Conservation (phyloP, 1,139 yeast genomes). For the Pichia sp. region DNA sequence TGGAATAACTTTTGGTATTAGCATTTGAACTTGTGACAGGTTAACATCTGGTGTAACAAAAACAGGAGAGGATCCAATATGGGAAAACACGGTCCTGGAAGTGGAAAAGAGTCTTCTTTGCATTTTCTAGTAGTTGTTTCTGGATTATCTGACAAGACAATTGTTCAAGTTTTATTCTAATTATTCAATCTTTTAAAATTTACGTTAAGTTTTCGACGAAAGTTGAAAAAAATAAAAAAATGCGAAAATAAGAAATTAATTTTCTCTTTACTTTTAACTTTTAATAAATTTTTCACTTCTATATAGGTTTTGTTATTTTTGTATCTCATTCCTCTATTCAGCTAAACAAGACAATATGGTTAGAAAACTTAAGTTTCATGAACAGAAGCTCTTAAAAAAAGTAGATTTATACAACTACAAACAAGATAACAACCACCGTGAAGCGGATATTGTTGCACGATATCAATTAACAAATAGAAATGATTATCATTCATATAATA, state of each 20-base stretch:
- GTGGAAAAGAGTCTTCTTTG: conserved; percentile 31
- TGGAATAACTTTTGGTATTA: conserved; percentile 49
- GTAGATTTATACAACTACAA: conserved; percentile 98
- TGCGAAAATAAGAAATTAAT: not conserved
- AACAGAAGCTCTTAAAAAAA: conserved; percentile 87
- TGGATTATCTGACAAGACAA: not conserved
- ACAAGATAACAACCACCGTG: conserved; percentile 92
- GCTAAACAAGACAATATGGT: conserved; percentile 48
- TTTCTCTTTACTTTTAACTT: not conserved
- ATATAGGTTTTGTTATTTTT: not conserved
- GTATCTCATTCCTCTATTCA: not conserved
- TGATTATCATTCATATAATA: conserved; percentile 91
- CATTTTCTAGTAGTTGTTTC: conserved; percentile 1
- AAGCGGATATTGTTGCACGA: conserved; percentile 89
- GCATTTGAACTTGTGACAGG: conserved; percentile 31
- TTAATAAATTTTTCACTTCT: not conserved
- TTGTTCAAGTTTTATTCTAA: not conserved
- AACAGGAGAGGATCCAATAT: conserved; percentile 59
- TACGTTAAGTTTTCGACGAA: not conserved
- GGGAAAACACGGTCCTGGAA: conserved; percentile 33
- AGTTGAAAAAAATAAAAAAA: not conserved
- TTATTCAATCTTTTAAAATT: too few relatives aligned
- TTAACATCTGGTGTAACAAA: conserved; percentile 48
- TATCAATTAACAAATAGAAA: conserved; percentile 92
- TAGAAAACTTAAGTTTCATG: conserved; percentile 88